A percentile compares a stretch with the other conserved stretches of the same genome.
Evolutionary conservation across 2,329 filamentous ascomycete species (phyloP).

Genomic region (Alternaria hordeiaustralica): DNA sequence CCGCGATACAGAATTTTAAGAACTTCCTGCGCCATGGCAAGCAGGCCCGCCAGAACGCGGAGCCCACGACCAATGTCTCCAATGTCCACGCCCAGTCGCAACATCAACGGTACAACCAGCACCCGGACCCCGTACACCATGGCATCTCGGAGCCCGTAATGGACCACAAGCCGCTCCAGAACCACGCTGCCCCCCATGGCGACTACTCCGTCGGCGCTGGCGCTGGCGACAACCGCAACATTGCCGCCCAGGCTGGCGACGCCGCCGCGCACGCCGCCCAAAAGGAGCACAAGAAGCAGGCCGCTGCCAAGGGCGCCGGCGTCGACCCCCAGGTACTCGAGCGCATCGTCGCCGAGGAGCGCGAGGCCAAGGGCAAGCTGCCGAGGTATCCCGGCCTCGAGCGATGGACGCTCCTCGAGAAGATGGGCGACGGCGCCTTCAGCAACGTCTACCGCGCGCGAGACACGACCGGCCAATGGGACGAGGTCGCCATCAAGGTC

Average conservation of each 20-base stretch:
- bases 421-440: slow-evolving; percentile 99
- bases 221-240: slow-evolving; percentile 66
- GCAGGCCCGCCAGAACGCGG: slow-evolving; percentile 77
- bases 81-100: slow-evolving; percentile 66
- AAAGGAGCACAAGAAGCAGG: slow-evolving; percentile 64
- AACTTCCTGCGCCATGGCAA: slow-evolving; percentile 99
- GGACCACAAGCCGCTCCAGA: slow-evolving; percentile 61
- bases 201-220: slow-evolving; percentile 70
- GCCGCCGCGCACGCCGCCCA: slow-evolving; percentile 68
- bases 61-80: slow-evolving; percentile 68
- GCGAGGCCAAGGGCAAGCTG: slow-evolving; percentile 82
- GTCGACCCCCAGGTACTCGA: slow-evolving; percentile 73
- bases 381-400: slow-evolving; percentile 85
- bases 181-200: slow-evolving; percentile 56
- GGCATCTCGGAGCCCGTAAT: slow-evolving; percentile 64
- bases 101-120: slow-evolving; percentile 61
- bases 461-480: slow-evolving; percentile 73
- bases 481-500: slow-evolving; percentile 95
- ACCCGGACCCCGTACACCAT: slow-evolving; percentile 60
- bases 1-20: slow-evolving; percentile 91
- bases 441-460: slow-evolving; percentile 95
- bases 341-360: slow-evolving; percentile 89
- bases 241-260: slow-evolving; percentile 71
- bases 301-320: slow-evolving; percentile 52
- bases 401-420: slow-evolving; percentile 85